Evolutionary conservation across 495 filamentous ascomycete species (phyloP).

Genomic region (Terfezia claveryi): DNA sequence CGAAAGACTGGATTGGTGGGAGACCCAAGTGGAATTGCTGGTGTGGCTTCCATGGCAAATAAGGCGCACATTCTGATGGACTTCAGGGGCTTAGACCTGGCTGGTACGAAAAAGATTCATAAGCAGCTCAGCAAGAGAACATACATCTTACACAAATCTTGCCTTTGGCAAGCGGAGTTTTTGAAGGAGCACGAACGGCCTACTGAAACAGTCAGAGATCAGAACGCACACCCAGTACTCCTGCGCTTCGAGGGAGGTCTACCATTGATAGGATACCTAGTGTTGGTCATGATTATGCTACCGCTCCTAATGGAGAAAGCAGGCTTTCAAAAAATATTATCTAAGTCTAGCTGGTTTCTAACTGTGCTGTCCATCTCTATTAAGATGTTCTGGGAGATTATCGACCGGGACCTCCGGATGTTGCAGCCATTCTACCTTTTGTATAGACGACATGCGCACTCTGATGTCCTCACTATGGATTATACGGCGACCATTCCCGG

Average conservation of each 20-base stretch:
- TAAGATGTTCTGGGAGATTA: constrained; percentile 42
- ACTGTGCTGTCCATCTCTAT: constrained; percentile 39
- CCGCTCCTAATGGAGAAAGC: constrained; percentile 35
- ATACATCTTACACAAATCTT: constrained; percentile 47
- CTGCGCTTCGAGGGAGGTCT: constrained; percentile 36
- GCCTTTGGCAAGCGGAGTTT: constrained; percentile 34
- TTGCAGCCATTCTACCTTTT: constrained; percentile 55
- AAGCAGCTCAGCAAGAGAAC: constrained; percentile 37
- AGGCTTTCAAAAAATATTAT: constrained; percentile 29
- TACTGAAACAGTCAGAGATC: constrained; percentile 24
- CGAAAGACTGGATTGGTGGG: constrained; percentile 40
- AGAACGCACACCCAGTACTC: constrained; percentile 48
- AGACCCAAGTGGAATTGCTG: constrained; percentile 52
- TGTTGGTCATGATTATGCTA: constrained; percentile 28
- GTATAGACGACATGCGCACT: constrained; percentile 36
- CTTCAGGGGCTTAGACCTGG: constrained; percentile 48
- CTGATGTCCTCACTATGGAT: constrained; percentile 42
- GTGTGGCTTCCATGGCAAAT: constrained; percentile 51
- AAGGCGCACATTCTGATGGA: constrained; percentile 50
- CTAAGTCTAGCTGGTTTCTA: constrained; percentile 40
- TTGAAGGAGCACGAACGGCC: constrained; percentile 20
- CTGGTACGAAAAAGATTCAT: constrained; percentile 41
- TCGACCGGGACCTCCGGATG: constrained; percentile 52
- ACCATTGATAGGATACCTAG: constrained; percentile 34
- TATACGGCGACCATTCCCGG: constrained; percentile 50